These are phyloP conservation scores for Colletotrichum liaoningense DNA, from an alignment of 2,329 filamentous ascomycete species.

Conservation along the genomic window DNA sequence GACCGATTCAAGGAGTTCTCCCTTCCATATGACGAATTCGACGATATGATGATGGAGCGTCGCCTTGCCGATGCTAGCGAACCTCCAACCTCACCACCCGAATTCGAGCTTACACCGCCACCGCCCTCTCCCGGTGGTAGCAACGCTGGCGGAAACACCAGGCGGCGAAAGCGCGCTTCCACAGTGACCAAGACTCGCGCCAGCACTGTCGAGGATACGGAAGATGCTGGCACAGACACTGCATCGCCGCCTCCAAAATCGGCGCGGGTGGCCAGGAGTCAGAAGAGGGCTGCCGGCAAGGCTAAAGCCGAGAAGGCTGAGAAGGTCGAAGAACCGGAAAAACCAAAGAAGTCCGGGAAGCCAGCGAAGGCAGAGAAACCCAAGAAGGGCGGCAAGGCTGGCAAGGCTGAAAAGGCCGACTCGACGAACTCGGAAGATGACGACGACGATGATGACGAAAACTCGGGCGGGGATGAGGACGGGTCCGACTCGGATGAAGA, in stretches of 20 bases:
- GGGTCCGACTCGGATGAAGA: conserved; percentile 4
- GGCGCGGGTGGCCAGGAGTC: conserved; percentile 50
- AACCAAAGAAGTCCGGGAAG: conserved; percentile 42
- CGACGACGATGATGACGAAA: conserved; percentile 42
- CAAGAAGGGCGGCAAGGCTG: conserved; percentile 40
- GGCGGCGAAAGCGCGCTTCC: conserved; percentile 59
- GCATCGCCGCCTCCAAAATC: conserved; percentile 53
- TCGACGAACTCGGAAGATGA: conserved; percentile 47
- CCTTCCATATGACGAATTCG: conserved; percentile 63
- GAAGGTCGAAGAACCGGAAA: conserved; percentile 47
- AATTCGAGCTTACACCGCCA: conserved; percentile 50
- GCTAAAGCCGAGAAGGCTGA: conserved; percentile 46
- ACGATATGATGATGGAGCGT: conserved; percentile 59
- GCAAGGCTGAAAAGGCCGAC: conserved; percentile 39
- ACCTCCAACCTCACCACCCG: conserved; percentile 58
- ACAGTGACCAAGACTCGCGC: conserved; percentile 47
- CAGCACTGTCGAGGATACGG: conserved; percentile 65
- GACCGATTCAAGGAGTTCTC: conserved; percentile 75
- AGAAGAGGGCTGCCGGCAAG: conserved; percentile 52
- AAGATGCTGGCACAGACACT: conserved; percentile 55
- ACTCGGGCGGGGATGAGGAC: conserved; percentile 38
- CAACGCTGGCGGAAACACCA: conserved; percentile 27
- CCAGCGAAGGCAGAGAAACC: conserved; percentile 44
- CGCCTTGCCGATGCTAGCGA: conserved; percentile 59
- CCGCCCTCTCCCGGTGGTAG: conserved; percentile 33